Percentiles rank a stretch among this genome's conserved stretches.
Evolutionary conservation across 2,329 filamentous ascomycete genomes (phyloP).

Genomic region (Exophiala xenobiotica): DNA sequence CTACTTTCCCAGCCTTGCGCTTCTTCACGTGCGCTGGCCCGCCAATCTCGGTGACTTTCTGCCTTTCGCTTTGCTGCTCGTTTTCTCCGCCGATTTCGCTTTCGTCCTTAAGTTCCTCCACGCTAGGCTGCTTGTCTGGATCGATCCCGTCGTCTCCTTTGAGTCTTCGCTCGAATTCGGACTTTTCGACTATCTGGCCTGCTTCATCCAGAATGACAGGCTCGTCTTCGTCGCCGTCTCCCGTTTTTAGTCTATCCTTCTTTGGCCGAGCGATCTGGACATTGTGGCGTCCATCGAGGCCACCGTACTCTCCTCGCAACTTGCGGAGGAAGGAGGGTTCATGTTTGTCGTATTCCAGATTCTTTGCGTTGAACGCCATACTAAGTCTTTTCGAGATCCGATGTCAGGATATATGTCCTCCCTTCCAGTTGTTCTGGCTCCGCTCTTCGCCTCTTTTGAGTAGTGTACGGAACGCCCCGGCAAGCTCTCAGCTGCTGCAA

Average conservation of each 20-base stretch:
- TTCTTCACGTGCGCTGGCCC: constrained; percentile 21
- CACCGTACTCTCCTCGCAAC: constrained; percentile 25
- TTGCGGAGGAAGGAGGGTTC: constrained; percentile 31
- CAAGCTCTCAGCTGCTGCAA: too few relatives aligned
- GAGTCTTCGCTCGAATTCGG: constrained; percentile 25
- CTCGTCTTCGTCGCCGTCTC: constrained; percentile 31
- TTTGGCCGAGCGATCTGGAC: constrained; percentile 29
- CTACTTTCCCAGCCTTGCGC: constrained; percentile 26
- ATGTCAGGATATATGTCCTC: too few relatives aligned
- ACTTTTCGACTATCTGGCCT: constrained; percentile 27
- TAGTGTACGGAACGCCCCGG: too few relatives aligned
- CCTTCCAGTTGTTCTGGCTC: too few relatives aligned
- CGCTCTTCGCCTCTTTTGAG: too few relatives aligned
- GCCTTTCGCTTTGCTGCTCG: constrained; percentile 14
- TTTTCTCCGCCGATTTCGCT: neutral
- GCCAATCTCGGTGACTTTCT: constrained; percentile 24
- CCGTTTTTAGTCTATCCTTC: constrained; percentile 28
- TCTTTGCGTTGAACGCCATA: constrained; percentile 27
- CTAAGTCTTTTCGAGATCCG: neutral
- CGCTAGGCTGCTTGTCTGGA: neutral
- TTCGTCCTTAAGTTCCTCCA: neutral
- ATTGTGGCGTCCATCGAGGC: constrained; percentile 28
- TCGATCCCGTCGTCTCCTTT: constrained; percentile 6
- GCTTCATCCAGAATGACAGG: constrained; percentile 30
- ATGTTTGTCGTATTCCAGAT: constrained; percentile 29